Percentiles rank a stretch among this genome's conserved stretches.
Evolutionary conservation across 2,329 filamentous ascomycete genomes (phyloP).

Genomic region (Fusarium sulawesiense): DNA sequence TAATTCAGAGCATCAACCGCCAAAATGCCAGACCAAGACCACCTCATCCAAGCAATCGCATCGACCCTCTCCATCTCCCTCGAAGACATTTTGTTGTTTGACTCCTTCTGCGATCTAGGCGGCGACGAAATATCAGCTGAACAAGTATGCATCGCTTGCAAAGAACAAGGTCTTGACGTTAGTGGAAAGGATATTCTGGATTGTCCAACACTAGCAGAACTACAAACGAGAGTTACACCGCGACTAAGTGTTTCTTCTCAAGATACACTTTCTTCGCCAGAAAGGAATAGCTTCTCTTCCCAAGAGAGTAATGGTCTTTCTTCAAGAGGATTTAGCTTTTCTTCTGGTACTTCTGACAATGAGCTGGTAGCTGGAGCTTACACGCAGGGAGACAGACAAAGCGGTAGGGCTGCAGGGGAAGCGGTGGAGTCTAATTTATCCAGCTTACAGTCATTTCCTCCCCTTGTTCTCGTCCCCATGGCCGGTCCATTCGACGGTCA

Average conservation of each 20-base stretch:
- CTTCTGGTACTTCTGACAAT: neutral
- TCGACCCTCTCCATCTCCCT: constrained; percentile 52
- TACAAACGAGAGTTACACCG: constrained; percentile 54
- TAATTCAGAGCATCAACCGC: neutral
- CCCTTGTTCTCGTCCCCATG: constrained; percentile 57
- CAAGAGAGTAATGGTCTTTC: too few species aligned
- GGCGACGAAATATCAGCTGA: constrained; percentile 53
- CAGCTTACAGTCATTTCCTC: constrained; percentile 52
- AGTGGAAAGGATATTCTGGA: constrained; percentile 56
- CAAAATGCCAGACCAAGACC: constrained; percentile 36
- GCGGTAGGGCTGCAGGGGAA: constrained; percentile 22
- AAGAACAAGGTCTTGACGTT: constrained; percentile 48
- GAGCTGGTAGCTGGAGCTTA: neutral
- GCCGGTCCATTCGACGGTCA: constrained; percentile 64
- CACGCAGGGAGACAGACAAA: neutral
- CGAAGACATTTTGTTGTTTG: constrained; percentile 50
- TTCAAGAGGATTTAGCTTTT: neutral
- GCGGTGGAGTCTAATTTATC: constrained; percentile 47
- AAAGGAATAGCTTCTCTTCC: neutral
- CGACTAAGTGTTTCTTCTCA: neutral
- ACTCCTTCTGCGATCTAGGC: constrained; percentile 60
- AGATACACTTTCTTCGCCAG: neutral
- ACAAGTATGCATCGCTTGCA: constrained; percentile 27
- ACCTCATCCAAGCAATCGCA: constrained; percentile 51
- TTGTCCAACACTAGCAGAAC: constrained; percentile 58